These are phyloP conservation scores for Graphiopsis chlorocephala DNA, from an alignment of 2,329 filamentous ascomycete species.

Conservation along the genomic window DNA sequence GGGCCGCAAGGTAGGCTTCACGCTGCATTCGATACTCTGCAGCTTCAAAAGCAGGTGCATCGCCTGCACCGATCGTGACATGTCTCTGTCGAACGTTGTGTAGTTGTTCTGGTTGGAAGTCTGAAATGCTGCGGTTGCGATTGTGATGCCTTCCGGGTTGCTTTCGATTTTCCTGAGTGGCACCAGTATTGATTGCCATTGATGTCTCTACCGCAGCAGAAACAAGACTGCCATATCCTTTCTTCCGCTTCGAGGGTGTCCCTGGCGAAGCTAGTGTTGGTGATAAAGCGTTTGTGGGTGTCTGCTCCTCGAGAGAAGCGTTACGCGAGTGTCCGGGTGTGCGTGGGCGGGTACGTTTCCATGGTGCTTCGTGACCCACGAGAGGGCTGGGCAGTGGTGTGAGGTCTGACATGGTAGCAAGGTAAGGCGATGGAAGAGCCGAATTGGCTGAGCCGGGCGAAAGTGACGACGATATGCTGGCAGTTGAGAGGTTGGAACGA, in stretches of 20 bases:
- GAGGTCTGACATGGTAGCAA: constrained; percentile 49
- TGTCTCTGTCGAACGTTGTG: constrained; percentile 66
- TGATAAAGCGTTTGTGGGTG: constrained; percentile 19
- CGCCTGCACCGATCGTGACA: constrained; percentile 63
- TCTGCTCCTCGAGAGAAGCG: constrained; percentile 34
- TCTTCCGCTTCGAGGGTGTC: constrained; percentile 43
- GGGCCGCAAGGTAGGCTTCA: constrained; percentile 76
- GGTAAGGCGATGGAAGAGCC: constrained; percentile 46
- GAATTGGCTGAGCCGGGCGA: constrained; percentile 44
- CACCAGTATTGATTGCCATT: constrained; percentile 25
- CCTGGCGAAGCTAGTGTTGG: neutral
- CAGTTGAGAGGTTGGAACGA: constrained; percentile 41
- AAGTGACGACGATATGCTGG: constrained; percentile 44
- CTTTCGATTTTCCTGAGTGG: constrained; percentile 25
- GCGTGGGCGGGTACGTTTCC: constrained; percentile 39
- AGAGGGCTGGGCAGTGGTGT: constrained; percentile 53
- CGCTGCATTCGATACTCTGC: constrained; percentile 61
- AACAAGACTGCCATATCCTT: constrained; percentile 46
- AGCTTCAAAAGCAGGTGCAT: constrained; percentile 48
- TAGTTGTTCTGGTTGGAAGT: constrained; percentile 74
- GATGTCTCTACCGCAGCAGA: constrained; percentile 40
- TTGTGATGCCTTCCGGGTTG: constrained; percentile 46
- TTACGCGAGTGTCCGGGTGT: constrained; percentile 28
- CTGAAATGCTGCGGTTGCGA: constrained; percentile 81
- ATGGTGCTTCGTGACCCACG: constrained; percentile 42